phyloP scores from a whole-genome alignment of 2,329 filamentous ascomycete species.

The Raffaelea albimanens region DNA sequence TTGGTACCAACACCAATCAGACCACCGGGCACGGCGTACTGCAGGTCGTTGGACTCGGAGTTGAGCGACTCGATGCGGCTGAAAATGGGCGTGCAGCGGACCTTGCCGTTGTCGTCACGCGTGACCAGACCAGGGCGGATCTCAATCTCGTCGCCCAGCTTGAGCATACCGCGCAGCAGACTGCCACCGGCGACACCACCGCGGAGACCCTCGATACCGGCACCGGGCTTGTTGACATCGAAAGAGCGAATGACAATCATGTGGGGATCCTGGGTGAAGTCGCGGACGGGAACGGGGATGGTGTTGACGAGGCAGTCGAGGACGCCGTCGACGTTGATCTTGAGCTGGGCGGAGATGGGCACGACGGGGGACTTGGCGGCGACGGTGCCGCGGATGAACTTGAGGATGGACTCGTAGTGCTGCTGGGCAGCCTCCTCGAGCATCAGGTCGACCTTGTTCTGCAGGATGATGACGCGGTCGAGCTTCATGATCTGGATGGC shows the following conservation, averaged over 20 bases:
- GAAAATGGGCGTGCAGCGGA: conserved; percentile 96
- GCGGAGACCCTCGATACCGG: conserved; percentile 96
- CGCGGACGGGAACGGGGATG: conserved; percentile 83
- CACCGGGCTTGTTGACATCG: conserved; percentile 99
- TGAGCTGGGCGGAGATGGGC: conserved; percentile 93
- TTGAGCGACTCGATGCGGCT: conserved; percentile 90
- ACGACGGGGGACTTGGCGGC: conserved; percentile 93
- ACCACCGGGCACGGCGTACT: conserved; percentile 95
- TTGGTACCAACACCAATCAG: conserved; percentile 96
- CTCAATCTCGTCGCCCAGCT: conserved; percentile 96
- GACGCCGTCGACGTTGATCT: conserved; percentile 98
- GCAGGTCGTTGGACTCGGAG: conserved; percentile 95
- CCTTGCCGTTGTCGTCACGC: conserved; percentile 84
- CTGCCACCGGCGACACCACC: conserved; percentile 96
- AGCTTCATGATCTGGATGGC: conserved; percentile 99
- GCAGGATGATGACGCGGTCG: conserved; percentile 97
- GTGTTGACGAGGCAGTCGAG: conserved; percentile 93
- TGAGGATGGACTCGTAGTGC: conserved; percentile 94
- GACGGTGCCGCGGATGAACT: conserved; percentile 96
- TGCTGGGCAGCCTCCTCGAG: conserved; percentile 85
- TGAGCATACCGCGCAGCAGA: conserved; percentile 93
- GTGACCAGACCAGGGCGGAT: conserved; percentile 98
- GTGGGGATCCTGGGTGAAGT: conserved; percentile 86
- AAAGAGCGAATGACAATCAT: conserved; percentile 99
- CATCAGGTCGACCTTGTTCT: conserved; percentile 99